Percentiles rank a stretch among this genome's conserved stretches.
Conservation (phyloP, 371 early-diverging fungal genomes). For the Batrachochytrium dendrobatidis region DNA sequence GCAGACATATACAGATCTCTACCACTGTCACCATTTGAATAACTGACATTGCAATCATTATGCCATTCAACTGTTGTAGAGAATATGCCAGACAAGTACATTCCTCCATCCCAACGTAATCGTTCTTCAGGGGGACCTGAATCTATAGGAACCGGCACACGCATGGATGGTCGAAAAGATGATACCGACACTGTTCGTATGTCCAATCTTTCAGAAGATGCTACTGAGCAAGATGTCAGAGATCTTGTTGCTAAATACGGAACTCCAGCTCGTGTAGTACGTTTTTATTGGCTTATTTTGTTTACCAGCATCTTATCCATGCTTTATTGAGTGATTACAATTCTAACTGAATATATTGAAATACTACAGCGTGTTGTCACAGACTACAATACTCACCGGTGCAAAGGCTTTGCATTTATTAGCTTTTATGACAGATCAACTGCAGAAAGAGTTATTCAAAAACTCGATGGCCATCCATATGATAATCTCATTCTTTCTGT, state of each 20-base stretch:
- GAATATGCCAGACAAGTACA: conserved; percentile 41
- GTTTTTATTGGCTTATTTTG: conserved; percentile 3
- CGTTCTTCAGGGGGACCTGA: conserved; percentile 43
- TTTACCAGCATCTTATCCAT: neutral
- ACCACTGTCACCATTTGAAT: neutral
- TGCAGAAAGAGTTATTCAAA: conserved; percentile 77
- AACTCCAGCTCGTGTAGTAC: conserved; percentile 36
- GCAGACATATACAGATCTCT: too few relatives aligned
- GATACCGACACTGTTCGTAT: conserved; percentile 86
- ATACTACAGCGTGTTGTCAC: conserved; percentile 61
- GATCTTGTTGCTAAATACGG: conserved; percentile 86
- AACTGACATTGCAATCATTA: neutral
- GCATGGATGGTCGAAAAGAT: conserved; percentile 55
- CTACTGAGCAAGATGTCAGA: conserved; percentile 78
- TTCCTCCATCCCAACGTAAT: conserved; percentile 78
- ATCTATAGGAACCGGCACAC: conserved; percentile 20
- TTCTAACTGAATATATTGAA: neutral
- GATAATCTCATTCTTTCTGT: conserved; percentile 89
- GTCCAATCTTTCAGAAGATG: conserved; percentile 92
- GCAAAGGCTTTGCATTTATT: conserved; percentile 96
- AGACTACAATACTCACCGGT: conserved; percentile 75
- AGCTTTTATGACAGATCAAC: conserved; percentile 71
- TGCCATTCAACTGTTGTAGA: neutral
- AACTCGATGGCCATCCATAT: conserved; percentile 87
- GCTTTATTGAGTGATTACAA: neutral